Evolutionary conservation across 306 rosid species (phyloP).

Genomic region (Aeschynomene evenia): DNA sequence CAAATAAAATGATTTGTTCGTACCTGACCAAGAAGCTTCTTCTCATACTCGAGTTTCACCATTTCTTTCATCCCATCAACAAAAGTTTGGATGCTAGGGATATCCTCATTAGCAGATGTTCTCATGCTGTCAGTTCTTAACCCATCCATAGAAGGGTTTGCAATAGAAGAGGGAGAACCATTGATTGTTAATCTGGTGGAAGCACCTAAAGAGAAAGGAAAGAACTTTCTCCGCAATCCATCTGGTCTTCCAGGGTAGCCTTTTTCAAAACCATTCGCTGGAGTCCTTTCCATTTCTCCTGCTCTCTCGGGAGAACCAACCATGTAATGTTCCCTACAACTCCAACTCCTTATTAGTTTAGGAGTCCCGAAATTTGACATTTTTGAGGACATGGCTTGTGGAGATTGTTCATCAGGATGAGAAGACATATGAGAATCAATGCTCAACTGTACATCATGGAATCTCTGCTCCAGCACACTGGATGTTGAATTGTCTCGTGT

Average conservation of each 20-base stretch:
- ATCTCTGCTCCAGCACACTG: slow-evolving; percentile 42
- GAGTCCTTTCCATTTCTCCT: slow-evolving; percentile 58
- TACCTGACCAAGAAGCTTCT: slow-evolving; percentile 69
- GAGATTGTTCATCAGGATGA: slow-evolving; percentile 41
- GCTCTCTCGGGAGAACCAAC: slow-evolving; percentile 54
- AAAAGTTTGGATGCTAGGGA: slow-evolving; percentile 84
- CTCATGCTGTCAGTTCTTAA: slow-evolving; percentile 42
- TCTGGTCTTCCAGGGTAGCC: slow-evolving; percentile 91
- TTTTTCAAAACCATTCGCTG: slow-evolving; percentile 59
- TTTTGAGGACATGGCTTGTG: slow-evolving; percentile 33
- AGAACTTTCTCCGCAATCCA: slow-evolving; percentile 52
- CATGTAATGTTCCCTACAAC: slow-evolving; percentile 61
- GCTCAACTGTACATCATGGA: slow-evolving; percentile 40
- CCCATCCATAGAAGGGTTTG: slow-evolving; percentile 62
- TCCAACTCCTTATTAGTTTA: slow-evolving; percentile 79
- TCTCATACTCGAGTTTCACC: slow-evolving; percentile 78
- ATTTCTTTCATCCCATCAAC: slow-evolving; percentile 88
- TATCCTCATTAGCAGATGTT: slow-evolving; percentile 65
- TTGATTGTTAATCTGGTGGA: slow-evolving; percentile 47
- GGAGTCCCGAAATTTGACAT: slow-evolving; percentile 45
- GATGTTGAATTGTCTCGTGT: slow-evolving; percentile 43
- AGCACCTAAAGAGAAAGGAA: slow-evolving; percentile 48
- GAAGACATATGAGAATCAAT: slow-evolving; percentile 44
- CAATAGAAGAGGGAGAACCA: slow-evolving; percentile 80
- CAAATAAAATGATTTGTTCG: slow-evolving; percentile 33